Percentiles rank a stretch among this genome's conserved stretches.
Conservation (phyloP, 257 asterid species). For the Petrea volubilis region DNA sequence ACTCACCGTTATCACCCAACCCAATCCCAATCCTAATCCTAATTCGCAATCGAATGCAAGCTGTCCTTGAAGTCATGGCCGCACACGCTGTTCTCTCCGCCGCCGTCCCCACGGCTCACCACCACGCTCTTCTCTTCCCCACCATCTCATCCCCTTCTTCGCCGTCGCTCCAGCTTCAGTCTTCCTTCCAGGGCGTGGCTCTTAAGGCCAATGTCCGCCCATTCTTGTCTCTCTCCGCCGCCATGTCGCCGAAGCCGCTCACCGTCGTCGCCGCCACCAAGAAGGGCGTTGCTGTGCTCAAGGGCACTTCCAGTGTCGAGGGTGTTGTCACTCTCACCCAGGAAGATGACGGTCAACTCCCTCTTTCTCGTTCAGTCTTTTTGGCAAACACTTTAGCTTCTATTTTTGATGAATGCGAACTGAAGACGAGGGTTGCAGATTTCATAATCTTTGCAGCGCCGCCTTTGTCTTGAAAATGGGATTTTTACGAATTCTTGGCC, state of each 20-base stretch:
- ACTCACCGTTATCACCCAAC: constrained; percentile 18
- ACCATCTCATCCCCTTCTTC: constrained; percentile 33
- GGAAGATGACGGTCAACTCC: constrained; percentile 59
- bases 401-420: background rate
- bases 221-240: constrained; percentile 41
- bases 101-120: constrained; percentile 37
- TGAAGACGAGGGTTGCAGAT: background rate
- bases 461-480: background rate
- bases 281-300: constrained; percentile 89
- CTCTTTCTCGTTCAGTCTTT: constrained; percentile 25
- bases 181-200: constrained; percentile 68
- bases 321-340: constrained; percentile 91
- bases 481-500: background rate
- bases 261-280: constrained; percentile 71
- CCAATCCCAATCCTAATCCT: background rate
- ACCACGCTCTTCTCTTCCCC: constrained; percentile 40
- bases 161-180: constrained; percentile 35
- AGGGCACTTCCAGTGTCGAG: constrained; percentile 80
- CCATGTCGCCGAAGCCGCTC: constrained; percentile 51
- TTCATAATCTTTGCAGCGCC: background rate
- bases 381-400: constrained; percentile 23
- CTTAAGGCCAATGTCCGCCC: constrained; percentile 56
- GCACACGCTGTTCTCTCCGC: constrained; percentile 54
- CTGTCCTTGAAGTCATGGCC: constrained; percentile 77
- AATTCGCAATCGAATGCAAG: constrained; percentile 38